phyloP scores from a whole-genome alignment of 805 yeast genomes.

The Spathaspora arborariae region DNA sequence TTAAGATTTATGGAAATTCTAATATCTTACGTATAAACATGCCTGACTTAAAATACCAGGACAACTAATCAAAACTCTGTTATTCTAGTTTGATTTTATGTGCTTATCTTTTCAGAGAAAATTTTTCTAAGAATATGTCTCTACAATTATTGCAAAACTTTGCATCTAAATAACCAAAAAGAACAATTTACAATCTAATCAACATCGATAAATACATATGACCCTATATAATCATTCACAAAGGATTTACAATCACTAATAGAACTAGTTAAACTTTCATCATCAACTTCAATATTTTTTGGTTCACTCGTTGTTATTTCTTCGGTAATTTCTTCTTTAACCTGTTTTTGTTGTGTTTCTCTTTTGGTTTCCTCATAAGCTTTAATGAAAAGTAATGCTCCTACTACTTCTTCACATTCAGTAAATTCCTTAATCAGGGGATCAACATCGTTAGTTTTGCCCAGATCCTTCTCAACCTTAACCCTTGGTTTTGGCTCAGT shows the following conservation, averaged over 20 bases:
- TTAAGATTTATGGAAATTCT: not conserved
- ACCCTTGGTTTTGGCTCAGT: not conserved
- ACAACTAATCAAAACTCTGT: not conserved
- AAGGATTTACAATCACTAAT: not conserved
- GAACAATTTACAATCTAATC: not conserved
- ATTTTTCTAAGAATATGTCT: not conserved
- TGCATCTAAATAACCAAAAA: not conserved
- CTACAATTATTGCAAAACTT: not conserved
- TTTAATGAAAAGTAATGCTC: constrained; percentile 7
- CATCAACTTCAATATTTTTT: not conserved
- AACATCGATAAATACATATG: not conserved
- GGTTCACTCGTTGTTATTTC: not conserved
- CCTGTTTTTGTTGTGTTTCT: not conserved
- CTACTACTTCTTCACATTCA: constrained; percentile 4
- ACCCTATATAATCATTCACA: not conserved
- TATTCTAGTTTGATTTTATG: too few relatives aligned
- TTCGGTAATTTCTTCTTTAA: not conserved
- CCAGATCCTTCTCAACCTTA: not conserved
- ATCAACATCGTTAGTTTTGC: not conserved
- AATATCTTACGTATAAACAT: too few relatives aligned
- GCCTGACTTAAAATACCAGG: too few relatives aligned
- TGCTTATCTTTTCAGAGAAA: not conserved
- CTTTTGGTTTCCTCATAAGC: constrained; percentile 1
- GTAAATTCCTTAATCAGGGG: not conserved
- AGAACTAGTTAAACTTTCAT: not conserved